phyloP scores from a whole-genome alignment of 1,284 basidiomycete species.

The Malassezia dermatis region DNA sequence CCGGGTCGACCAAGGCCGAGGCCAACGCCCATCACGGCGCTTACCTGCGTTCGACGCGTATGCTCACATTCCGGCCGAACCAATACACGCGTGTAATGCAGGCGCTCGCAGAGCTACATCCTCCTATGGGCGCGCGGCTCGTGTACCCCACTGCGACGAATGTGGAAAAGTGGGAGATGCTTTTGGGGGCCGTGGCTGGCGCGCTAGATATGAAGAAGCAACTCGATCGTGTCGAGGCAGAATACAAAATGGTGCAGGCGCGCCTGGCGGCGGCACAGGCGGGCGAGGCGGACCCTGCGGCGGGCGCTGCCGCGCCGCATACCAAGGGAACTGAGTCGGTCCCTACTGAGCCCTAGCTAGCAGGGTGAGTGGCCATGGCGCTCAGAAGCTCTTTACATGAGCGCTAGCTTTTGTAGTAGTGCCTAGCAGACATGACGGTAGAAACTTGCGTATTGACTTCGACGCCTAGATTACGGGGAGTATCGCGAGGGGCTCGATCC shows the following conservation, averaged over 20 bases:
- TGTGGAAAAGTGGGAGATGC: slow-evolving; percentile 46
- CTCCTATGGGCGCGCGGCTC: slow-evolving; percentile 31
- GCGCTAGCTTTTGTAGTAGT: too few species aligned
- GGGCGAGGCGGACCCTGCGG: neutral
- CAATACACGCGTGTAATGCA: slow-evolving; percentile 29
- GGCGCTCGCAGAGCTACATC: slow-evolving; percentile 31
- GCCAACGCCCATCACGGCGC: slow-evolving; percentile 31
- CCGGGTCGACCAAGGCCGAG: slow-evolving; percentile 12
- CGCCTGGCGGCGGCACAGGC: slow-evolving; percentile 4
- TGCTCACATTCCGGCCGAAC: slow-evolving; percentile 39
- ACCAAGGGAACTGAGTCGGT: neutral
- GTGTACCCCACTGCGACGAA: slow-evolving; percentile 44
- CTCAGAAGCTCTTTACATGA: too few species aligned
- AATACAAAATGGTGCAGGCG: slow-evolving; percentile 19
- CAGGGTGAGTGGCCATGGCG: too few species aligned
- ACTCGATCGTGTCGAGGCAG: slow-evolving; percentile 36
- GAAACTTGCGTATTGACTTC: too few species aligned
- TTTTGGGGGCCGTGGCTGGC: slow-evolving; percentile 43
- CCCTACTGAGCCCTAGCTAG: neutral
- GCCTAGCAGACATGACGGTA: too few species aligned
- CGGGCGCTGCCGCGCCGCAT: neutral
- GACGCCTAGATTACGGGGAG: neutral
- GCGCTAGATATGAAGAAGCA: slow-evolving; percentile 43
- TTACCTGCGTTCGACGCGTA: slow-evolving; percentile 41
- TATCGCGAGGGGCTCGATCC: neutral